A percentile compares a stretch with the other conserved stretches of the same genome.
These are phyloP conservation scores for Phytophthora megakarya DNA, from an alignment of 352 stramenopile species.

Conservation along the genomic window DNA sequence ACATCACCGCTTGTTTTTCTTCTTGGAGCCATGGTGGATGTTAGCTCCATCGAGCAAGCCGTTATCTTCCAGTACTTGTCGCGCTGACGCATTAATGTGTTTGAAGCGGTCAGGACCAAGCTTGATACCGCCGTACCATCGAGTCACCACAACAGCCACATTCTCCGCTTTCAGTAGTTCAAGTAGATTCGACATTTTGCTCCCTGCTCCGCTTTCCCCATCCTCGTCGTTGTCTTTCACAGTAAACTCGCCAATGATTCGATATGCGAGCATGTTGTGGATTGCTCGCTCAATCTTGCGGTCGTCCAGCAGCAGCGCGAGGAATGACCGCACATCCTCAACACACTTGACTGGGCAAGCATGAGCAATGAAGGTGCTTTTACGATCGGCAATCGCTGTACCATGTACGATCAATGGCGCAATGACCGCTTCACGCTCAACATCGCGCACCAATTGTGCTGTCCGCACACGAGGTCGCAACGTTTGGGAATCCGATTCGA, in stretches of 20 bases:
- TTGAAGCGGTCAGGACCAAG: constrained; percentile 89
- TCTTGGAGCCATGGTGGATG: constrained; percentile 44
- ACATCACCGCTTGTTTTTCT: constrained; percentile 54
- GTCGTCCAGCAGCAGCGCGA: constrained; percentile 79
- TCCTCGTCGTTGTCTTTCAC: constrained; percentile 90
- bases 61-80: constrained; percentile 76
- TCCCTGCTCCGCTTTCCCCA: constrained; percentile 80
- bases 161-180: constrained; percentile 83
- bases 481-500: constrained; percentile 61
- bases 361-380: constrained; percentile 85
- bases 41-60: constrained; percentile 50
- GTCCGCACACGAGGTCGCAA: constrained; percentile 67
- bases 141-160: constrained; percentile 81
- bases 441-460: constrained; percentile 60
- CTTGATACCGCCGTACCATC: constrained; percentile 86
- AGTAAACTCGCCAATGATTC: constrained; percentile 68
- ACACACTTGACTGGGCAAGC: constrained; percentile 65
- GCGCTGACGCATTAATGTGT: constrained; percentile 78
- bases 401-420: constrained; percentile 75
- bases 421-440: constrained; percentile 54
- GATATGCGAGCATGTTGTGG: constrained; percentile 91
- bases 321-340: constrained; percentile 80
- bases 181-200: constrained; percentile 81
- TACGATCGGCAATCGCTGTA: constrained; percentile 71
- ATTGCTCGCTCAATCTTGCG: constrained; percentile 83